A percentile compares a stretch with the other conserved stretches of the same genome.
Conservation (phyloP, 108 stramenopile species). For the Cafeteria roenbergensis region DNA sequence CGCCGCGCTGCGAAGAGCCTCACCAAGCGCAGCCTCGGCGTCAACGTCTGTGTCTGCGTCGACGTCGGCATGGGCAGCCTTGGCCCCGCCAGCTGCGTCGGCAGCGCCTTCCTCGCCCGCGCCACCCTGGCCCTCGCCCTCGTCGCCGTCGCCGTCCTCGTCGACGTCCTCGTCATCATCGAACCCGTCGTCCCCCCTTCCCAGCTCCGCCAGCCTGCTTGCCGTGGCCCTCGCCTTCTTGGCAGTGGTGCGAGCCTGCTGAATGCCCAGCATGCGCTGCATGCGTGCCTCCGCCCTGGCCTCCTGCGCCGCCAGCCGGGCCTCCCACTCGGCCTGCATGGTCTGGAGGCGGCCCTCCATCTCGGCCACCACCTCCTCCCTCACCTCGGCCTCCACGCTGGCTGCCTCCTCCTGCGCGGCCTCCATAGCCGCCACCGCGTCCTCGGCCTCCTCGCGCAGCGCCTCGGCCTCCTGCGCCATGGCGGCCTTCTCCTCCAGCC, state of each 20-base stretch:
- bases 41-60: no score
- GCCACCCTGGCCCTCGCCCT: no score
- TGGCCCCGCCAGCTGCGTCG: no score
- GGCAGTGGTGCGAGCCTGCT: not conserved
- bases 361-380: constrained; percentile 25
- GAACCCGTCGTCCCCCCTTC: not conserved
- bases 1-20: no score
- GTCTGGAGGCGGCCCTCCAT: constrained; percentile 22
- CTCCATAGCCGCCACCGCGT: constrained; percentile 8
- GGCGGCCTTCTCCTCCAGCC: no score
- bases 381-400: constrained; percentile 23
- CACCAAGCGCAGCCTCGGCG: no score
- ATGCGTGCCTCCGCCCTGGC: not conserved
- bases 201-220: not conserved
- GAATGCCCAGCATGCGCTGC: not conserved
- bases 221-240: not conserved
- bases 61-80: no score
- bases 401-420: constrained; percentile 1
- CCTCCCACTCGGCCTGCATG: constrained; percentile 11
- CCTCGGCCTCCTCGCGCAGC: constrained; percentile 2
- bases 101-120: no score
- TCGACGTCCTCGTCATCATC: not conserved
- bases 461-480: constrained; percentile 8
- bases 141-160: no score
- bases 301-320: not conserved